phyloP scores from a whole-genome alignment of 352 stramenopile genomes.

The Aphanomyces invadans region DNA sequence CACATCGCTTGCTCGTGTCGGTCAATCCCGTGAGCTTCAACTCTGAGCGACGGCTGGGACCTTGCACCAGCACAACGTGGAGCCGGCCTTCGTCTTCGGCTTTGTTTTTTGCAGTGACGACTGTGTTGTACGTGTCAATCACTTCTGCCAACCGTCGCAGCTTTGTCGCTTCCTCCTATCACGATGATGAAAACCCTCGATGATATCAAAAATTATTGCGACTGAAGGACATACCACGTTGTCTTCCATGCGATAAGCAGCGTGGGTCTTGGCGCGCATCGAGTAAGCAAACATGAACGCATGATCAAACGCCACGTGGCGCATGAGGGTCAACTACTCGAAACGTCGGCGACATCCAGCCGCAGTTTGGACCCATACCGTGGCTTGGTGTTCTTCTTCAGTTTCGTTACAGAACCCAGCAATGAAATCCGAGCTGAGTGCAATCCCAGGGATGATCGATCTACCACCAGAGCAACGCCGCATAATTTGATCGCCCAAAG shows the following conservation, averaged over 20 bases:
- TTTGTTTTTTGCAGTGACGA: constrained; percentile 88
- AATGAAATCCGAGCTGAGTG: constrained; percentile 96
- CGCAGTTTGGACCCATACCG: too few relatives aligned
- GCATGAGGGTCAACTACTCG: constrained; percentile 57
- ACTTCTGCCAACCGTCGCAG: constrained; percentile 92
- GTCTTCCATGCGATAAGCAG: constrained; percentile 92
- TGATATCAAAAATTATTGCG: neutral
- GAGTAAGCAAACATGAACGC: constrained; percentile 99
- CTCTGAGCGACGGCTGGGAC: constrained; percentile 72
- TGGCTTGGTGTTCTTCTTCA: constrained; percentile 95
- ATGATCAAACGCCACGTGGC: constrained; percentile 90
- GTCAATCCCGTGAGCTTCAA: constrained; percentile 79
- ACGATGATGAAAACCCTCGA: too few relatives aligned
- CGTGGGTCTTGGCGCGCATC: constrained; percentile 93
- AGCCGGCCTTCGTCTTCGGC: constrained; percentile 88
- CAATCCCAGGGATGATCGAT: constrained; percentile 56
- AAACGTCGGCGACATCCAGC: too few relatives aligned
- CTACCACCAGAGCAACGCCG: neutral
- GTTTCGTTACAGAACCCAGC: constrained; percentile 99
- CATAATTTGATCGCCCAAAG: neutral
- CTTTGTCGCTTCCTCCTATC: constrained; percentile 83
- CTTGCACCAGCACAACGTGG: constrained; percentile 95
- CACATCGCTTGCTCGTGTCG: constrained; percentile 85
- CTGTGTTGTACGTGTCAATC: constrained; percentile 90
- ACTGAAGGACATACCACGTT: constrained; percentile 60